Evolutionary conservation across 495 filamentous ascomycete genomes (phyloP).

Genomic region (Aspergillus wentii): DNA sequence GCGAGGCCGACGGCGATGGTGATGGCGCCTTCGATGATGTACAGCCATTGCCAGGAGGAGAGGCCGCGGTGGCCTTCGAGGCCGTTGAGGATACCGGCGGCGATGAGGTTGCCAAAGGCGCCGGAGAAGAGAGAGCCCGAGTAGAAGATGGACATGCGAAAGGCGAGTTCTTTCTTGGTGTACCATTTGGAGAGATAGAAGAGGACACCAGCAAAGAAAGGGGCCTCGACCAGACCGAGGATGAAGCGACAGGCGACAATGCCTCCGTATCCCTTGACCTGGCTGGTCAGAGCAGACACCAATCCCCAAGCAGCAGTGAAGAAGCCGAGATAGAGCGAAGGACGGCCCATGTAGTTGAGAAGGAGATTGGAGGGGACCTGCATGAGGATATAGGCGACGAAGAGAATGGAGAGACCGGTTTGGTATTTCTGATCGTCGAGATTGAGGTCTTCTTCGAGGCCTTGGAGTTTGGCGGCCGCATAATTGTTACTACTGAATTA

Average conservation of each 20-base stretch:
- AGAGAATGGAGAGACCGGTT: slow-evolving; percentile 45
- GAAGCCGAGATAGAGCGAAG: slow-evolving; percentile 42
- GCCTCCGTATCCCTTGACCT: slow-evolving; percentile 45
- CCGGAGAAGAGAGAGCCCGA: slow-evolving; percentile 58
- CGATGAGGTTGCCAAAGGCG: slow-evolving; percentile 61
- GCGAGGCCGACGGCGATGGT: slow-evolving; percentile 36
- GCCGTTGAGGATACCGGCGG: slow-evolving; percentile 45
- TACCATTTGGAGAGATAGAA: slow-evolving; percentile 60
- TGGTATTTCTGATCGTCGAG: slow-evolving; percentile 40
- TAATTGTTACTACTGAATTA: slow-evolving; percentile 44
- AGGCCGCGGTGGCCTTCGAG: slow-evolving; percentile 36
- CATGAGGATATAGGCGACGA: slow-evolving; percentile 50
- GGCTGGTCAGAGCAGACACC: slow-evolving; percentile 47
- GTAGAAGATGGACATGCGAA: slow-evolving; percentile 62
- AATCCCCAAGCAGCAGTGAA: slow-evolving; percentile 52
- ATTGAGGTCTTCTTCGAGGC: slow-evolving; percentile 40
- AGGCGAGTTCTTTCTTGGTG: slow-evolving; percentile 50
- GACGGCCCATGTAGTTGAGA: slow-evolving; percentile 52
- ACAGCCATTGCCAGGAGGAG: slow-evolving; percentile 49
- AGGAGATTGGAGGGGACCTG: slow-evolving; percentile 58
- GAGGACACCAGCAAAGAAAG: slow-evolving; percentile 45
- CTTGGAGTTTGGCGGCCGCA: slow-evolving; percentile 51
- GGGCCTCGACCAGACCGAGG: slow-evolving; percentile 48
- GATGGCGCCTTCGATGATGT: slow-evolving; percentile 44
- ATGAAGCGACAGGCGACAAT: slow-evolving; percentile 52